Conservation (phyloP, 352 stramenopile genomes). For the Phytophthora melonis region DNA sequence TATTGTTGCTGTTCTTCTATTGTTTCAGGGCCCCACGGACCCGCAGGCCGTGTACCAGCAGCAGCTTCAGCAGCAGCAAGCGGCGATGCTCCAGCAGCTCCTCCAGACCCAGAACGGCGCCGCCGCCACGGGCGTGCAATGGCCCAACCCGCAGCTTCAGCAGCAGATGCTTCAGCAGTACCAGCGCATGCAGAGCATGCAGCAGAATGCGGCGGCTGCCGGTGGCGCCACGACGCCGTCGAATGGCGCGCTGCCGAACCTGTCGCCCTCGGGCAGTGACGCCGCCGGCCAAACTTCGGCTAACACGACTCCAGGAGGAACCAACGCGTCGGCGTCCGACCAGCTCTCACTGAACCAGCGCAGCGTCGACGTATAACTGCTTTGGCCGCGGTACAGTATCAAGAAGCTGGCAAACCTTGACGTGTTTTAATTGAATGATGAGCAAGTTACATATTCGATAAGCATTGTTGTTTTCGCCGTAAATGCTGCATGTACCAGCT, state of each 20-base stretch:
- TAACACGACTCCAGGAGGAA: constrained; percentile 28
- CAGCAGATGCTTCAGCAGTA: constrained; percentile 92
- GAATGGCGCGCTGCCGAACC: constrained; percentile 42
- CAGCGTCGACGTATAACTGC: constrained; percentile 77
- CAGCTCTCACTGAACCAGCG: constrained; percentile 80
- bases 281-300: constrained; percentile 34
- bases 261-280: constrained; percentile 62
- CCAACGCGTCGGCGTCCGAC: constrained; percentile 49
- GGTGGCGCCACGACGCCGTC: constrained; percentile 24
- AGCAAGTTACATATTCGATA: constrained; percentile 29
- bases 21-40: constrained; percentile 65
- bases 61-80: constrained; percentile 89
- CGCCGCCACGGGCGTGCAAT: constrained; percentile 57
- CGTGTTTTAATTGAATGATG: constrained; percentile 47
- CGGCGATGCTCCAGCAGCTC: constrained; percentile 89
- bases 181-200: constrained; percentile 79
- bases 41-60: constrained; percentile 88
- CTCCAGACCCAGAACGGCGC: constrained; percentile 83
- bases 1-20: constrained; percentile 13
- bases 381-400: constrained; percentile 15
- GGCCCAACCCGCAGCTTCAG: constrained; percentile 84
- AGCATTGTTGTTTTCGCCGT: not conserved
- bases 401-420: constrained; percentile 15
- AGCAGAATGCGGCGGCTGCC: constrained; percentile 41
- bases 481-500: not conserved